Base-by-base conservation (phyloP, 495 filamentous ascomycete genomes). In the Aspergillus steynii region DNA sequence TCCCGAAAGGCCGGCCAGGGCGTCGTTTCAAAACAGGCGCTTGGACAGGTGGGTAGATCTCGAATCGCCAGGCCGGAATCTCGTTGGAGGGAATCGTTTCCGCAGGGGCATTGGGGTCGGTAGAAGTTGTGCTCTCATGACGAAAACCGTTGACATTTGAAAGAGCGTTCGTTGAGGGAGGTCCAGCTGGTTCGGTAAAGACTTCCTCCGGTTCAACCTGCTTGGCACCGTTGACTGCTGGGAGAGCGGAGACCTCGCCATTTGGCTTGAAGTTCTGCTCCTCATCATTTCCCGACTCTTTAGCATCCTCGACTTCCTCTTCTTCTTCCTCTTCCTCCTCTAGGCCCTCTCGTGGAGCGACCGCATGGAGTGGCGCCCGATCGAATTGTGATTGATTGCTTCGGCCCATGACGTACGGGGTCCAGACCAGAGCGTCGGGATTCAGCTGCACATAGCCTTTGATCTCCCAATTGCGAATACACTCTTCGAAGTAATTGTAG, bases 331-430 rank as follows among this genome's bases (percentile, higher is more conserved):
- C 86, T 32, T 85, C 83, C 0, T 90, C 90, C 42, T 91, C 81
- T 6, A 72, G 73, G 20, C 80, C 86, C 51, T 88, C 91, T 56
- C 94, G 85, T 9, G 88, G 92, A 2, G 93, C 95, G 53, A 99
- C 90, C 0, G 93, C 90, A 61, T 90, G 93, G 31, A 98, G 67
- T n/a, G 89, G 85, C 50, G 86, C 88, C 48, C 92, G 84, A 68
- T 97, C 90, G 70, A 94, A 93, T 61, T 91, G 89, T 0, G 86
- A 88, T n/a, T 88, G 85, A 56, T 91, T 93, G 68, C 85, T 88
- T 55, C 90, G 84, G 27, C 94, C 93, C 92, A 97, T 97, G 56
- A 99, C 85, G 73, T 95, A 99, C 12, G 96, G 95, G n/a, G 91
- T 97, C 95, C 95, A 99, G 3, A 93, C 87, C 45, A 99, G 82